These are phyloP conservation scores for Aspergillus caelatus DNA, from an alignment of 2,329 filamentous ascomycete species.

Conservation along the genomic window DNA sequence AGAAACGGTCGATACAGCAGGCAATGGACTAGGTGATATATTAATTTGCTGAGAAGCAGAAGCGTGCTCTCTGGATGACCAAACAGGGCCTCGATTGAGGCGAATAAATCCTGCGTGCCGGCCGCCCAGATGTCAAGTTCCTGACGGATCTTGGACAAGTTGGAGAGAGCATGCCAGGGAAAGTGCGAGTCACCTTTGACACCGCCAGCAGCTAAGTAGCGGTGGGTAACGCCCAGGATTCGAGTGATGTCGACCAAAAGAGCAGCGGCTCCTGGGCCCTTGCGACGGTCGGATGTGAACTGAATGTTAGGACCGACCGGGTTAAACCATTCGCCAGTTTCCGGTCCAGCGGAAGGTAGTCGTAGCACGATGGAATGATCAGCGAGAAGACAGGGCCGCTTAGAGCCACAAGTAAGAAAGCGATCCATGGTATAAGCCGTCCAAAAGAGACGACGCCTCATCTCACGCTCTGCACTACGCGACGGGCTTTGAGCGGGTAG, in stretches of 20 bases:
- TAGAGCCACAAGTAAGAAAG: conserved; percentile 80
- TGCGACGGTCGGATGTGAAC: conserved; percentile 70
- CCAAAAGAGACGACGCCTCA: conserved; percentile 82
- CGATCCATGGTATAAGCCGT: conserved; percentile 83
- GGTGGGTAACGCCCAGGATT: conserved; percentile 79
- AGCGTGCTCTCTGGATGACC: conserved; percentile 77
- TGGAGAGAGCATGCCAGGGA: conserved; percentile 85
- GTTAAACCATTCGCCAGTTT: conserved; percentile 79
- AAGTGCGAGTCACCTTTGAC: conserved; percentile 90
- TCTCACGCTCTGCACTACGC: conserved; percentile 70
- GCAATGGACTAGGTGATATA: conserved; percentile 86
- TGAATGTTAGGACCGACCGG: conserved; percentile 76
- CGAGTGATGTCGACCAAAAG: conserved; percentile 84
- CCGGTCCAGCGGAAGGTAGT: conserved; percentile 67
- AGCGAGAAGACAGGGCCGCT: conserved; percentile 75
- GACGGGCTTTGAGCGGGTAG: conserved; percentile 63
- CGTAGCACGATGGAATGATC: conserved; percentile 76
- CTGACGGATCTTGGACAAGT: conserved; percentile 81
- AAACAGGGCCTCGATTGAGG: conserved; percentile 73
- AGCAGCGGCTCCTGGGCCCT: conserved; percentile 72
- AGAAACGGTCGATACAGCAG: conserved; percentile 85
- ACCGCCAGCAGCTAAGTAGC: conserved; percentile 80
- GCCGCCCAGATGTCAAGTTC: conserved; percentile 85
- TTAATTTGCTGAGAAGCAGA: conserved; percentile 78
- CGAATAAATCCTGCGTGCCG: conserved; percentile 77